Base-by-base conservation (phyloP, 805 yeast genomes). In the Kodamaea kaohsiungensis region DNA sequence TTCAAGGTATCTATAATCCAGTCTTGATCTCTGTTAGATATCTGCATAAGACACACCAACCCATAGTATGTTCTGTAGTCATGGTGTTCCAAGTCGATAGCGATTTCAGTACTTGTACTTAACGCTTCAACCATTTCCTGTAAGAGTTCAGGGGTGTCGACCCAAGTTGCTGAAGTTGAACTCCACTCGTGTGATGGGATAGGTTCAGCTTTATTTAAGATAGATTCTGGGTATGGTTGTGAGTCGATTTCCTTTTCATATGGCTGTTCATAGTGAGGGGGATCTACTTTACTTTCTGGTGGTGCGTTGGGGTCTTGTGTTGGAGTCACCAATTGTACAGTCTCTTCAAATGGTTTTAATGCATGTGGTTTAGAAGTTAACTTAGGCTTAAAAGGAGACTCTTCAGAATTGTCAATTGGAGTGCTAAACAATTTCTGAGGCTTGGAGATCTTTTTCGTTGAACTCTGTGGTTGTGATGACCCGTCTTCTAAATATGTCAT, bases 51-150 rank as follows among this genome's bases (percentile, higher is more conserved):
- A 68, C 92, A 91, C 1, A 91, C 95, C 43, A 95, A 73, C 43
- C 99, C 99, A 63, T 88, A 86, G 62, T 90, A 95, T 0, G 97
- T 79, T 68, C 98, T 80, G 67, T 82, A 88, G 65, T 92, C 98
- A 66, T 95, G 99, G 70, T 95, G 99, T 66, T 95, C 99, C 56
- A 95, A 80, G 77, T 95, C 99, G 13, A 95, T 87, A 1, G 98
- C 99, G 40, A 95, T 82, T 53, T 84, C 96, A 1, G 76, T 71
- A 53, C 78, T 77, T 2, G 67, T 64, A 50, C 69, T 66, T 46
- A 95, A 74, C 6, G 78, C 80, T 0, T 70, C 65, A 1, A 90
- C 59, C 87, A 95, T 81, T 5, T 65, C 68, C 1, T 71, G 62
- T 22, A 95, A 67, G 19, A 74, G 71, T 18, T 78, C 84, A 0